Conservation (phyloP, 2,329 filamentous ascomycete species). For the Stromatinia cepivora region DNA sequence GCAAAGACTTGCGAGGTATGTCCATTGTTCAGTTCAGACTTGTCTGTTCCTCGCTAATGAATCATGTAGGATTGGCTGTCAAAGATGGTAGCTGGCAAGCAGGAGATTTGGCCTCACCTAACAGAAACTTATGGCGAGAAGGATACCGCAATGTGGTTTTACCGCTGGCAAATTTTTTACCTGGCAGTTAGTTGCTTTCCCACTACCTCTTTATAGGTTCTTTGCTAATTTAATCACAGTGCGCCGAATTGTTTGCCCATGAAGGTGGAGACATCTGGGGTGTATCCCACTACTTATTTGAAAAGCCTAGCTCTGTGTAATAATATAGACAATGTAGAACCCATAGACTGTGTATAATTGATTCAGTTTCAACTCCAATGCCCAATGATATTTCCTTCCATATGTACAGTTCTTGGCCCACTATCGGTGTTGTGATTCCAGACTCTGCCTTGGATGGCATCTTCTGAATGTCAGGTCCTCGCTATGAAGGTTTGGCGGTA, state of each 20-base stretch:
- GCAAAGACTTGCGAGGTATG: slow-evolving; percentile 66
- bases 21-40: slow-evolving; percentile 15
- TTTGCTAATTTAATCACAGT: slow-evolving; percentile 1
- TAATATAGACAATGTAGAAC: slow-evolving; percentile 15
- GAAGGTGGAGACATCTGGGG: slow-evolving; percentile 68
- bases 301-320: slow-evolving; percentile 48
- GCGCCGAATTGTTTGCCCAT: slow-evolving; percentile 65
- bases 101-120: slow-evolving; percentile 62
- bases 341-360: slow-evolving; percentile 18
- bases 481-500: too few relatives aligned
- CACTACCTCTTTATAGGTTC: neutral
- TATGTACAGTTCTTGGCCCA: slow-evolving; percentile 26
- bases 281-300: slow-evolving; percentile 65
- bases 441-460: neutral
- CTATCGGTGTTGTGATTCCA: slow-evolving; percentile 1
- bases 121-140: slow-evolving; percentile 64
- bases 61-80: slow-evolving; percentile 57
- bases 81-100: slow-evolving; percentile 59
- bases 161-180: slow-evolving; percentile 72
- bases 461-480: neutral
- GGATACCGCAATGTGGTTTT: slow-evolving; percentile 62
- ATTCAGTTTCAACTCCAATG: slow-evolving; percentile 21
- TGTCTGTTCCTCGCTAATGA: slow-evolving; percentile 14
- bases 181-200: slow-evolving; percentile 48
- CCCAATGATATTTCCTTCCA: slow-evolving; percentile 24